Evolutionary conservation across 352 stramenopile genomes (phyloP), one percentile per base, ranked within the genome.

Genomic region (Achlya hypogyna): DNA sequence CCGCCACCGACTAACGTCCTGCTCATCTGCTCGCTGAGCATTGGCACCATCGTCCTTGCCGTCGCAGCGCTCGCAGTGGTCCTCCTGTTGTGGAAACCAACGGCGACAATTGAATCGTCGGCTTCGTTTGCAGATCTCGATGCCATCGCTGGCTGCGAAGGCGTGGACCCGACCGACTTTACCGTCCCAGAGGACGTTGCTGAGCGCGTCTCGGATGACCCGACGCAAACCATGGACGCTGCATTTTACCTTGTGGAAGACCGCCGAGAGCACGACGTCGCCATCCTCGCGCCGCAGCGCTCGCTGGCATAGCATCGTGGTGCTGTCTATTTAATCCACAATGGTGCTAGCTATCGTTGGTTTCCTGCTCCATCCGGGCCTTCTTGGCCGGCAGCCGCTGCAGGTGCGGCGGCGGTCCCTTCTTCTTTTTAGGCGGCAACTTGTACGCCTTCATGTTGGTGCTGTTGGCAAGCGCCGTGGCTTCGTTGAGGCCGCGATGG

Each of bases 401-500:
- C 2, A 16, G 12, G 10, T 56, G 16, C 1, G 49, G 49, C 31
- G 14, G 14, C 10, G 25, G 25, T n/a, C 25, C 28, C 12, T 8
- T 66, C 42, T 74, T 51, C 68, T 78, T 74, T 63, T 78, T 71
- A n/a, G n/a, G n/a, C n/a, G n/a, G n/a, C n/a, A n/a, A n/a, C 22
- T 51, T 47, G 34, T 78, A 80, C 49, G 76, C 58, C 51, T 79
- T 78, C 67, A 74, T 75, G 65, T 91, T 77, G 78, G 86, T 91
- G 68, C 81, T 86, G 72, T 95, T 95, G 60, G 83, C 83, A 27
- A 89, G 66, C 6, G 81, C 86, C 10, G 72, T 86, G 49, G 82
- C 83, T 56, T 89, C 76, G 25, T 85, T 72, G 32, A 95, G 70
- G 25, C 85, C 83, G 53, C 86, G 86, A 52, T 95, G 86, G 59